Conservation (phyloP, 2,329 filamentous ascomycete genomes). For the Paecilomyces fulvus region DNA sequence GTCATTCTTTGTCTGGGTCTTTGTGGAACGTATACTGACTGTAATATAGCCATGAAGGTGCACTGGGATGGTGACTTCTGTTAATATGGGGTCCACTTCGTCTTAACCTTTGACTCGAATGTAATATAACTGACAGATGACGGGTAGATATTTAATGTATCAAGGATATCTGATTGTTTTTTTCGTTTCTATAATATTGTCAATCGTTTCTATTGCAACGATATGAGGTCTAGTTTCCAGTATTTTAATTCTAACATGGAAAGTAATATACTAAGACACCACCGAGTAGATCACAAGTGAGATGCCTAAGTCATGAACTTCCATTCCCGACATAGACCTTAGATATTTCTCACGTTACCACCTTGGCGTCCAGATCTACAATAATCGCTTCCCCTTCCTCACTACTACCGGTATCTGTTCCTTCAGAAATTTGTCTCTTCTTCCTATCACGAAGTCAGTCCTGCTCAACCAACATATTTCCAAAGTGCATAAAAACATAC, state of each 20-base stretch:
- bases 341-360: neutral
- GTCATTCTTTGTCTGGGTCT: conserved; percentile 5
- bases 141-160: conserved; percentile 19
- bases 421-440: neutral
- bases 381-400: neutral
- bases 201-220: too few species aligned
- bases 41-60: conserved; percentile 32
- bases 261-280: neutral
- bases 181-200: neutral
- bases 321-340: neutral
- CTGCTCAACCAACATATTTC: neutral
- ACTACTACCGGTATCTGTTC: neutral
- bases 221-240: too few species aligned
- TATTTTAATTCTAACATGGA: neutral
- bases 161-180: neutral
- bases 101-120: conserved; percentile 1
- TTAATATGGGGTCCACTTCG: conserved; percentile 9
- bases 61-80: conserved; percentile 33
- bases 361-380: neutral
- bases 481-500: neutral
- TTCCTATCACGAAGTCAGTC: neutral
- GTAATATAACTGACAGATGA: neutral
- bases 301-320: neutral
- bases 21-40: conserved; percentile 9
- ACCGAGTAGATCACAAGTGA: too few species aligned